phyloP scores from a whole-genome alignment of 2,329 filamentous ascomycete species.

The Ampelomyces quisqualis region DNA sequence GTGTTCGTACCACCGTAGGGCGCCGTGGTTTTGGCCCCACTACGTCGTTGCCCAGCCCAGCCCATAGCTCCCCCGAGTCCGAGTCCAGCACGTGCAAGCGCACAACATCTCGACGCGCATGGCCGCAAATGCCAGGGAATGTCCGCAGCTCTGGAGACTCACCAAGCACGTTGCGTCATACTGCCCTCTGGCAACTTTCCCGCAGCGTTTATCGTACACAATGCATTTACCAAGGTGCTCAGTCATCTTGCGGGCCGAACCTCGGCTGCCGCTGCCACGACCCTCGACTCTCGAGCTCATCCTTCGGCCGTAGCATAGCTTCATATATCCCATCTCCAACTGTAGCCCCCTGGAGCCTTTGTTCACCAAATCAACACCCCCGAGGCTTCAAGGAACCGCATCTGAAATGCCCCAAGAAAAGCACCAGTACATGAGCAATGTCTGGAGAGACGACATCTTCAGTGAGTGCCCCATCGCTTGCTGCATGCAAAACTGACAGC shows the following conservation, averaged over 20 bases:
- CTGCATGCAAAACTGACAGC: constrained; percentile 3
- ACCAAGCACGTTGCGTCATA: neutral
- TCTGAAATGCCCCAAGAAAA: constrained; percentile 66
- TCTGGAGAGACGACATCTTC: constrained; percentile 88
- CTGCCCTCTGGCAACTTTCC: neutral
- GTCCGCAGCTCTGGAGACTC: no score
- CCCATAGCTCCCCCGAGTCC: constrained; percentile 5
- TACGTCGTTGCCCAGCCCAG: constrained; percentile 7
- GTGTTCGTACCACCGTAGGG: no score
- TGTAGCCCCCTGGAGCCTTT: neutral
- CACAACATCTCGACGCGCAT: neutral
- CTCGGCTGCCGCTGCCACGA: no score
- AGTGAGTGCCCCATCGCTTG: constrained; percentile 50
- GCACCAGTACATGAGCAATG: constrained; percentile 74
- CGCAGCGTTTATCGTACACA: neutral
- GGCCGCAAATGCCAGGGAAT: neutral
- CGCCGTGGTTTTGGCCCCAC: no score
- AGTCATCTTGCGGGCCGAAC: no score
- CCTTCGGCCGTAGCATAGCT: no score
- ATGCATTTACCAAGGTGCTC: no score
- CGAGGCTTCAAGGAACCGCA: neutral
- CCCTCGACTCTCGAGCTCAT: no score
- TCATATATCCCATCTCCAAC: no score
- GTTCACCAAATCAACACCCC: neutral
- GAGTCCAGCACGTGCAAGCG: constrained; percentile 3